Evolutionary conservation across 2,329 filamentous ascomycete species (phyloP).

Genomic region (Cercospora sojina): DNA sequence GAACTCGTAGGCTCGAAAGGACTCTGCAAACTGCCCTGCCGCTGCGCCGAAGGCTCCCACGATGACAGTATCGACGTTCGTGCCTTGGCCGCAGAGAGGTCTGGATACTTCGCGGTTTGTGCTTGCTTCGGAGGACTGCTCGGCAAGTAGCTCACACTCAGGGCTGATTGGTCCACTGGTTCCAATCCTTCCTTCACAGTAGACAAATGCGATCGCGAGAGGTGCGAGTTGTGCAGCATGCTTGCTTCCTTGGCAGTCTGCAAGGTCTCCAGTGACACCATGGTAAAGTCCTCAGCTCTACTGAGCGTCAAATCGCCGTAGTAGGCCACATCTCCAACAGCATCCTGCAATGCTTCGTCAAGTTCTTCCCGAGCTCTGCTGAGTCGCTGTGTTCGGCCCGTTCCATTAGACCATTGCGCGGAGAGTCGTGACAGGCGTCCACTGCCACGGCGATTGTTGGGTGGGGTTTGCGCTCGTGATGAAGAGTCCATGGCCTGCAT

Average conservation of each 20-base stretch:
- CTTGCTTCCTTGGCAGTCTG: conserved; percentile 36
- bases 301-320: conserved; percentile 48
- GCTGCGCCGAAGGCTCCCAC: conserved; percentile 5
- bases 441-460: conserved; percentile 16
- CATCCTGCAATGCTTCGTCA: conserved; percentile 35
- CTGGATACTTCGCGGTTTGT: conserved; percentile 21
- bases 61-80: conserved; percentile 1
- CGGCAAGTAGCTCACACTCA: conserved; percentile 34
- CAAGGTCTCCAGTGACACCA: conserved; percentile 51
- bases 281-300: conserved; percentile 52
- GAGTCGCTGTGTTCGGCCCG: conserved; percentile 29
- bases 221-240: conserved; percentile 15
- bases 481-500: conserved; percentile 10
- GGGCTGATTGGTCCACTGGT: conserved; percentile 21
- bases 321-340: conserved; percentile 27
- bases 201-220: conserved; percentile 11
- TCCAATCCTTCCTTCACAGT: conserved; percentile 10
- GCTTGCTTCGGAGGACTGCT: conserved; percentile 34
- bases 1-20: conserved; percentile 16
- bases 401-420: conserved; percentile 18
- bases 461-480: conserved; percentile 16
- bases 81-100: conserved; percentile 11
- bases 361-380: conserved; percentile 36
- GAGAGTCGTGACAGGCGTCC: conserved; percentile 21
- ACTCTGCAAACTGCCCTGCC: conserved; percentile 7